These are phyloP conservation scores for Paxillus ammoniavirescens DNA, from an alignment of 768 basidiomycete species.

Conservation along the genomic window DNA sequence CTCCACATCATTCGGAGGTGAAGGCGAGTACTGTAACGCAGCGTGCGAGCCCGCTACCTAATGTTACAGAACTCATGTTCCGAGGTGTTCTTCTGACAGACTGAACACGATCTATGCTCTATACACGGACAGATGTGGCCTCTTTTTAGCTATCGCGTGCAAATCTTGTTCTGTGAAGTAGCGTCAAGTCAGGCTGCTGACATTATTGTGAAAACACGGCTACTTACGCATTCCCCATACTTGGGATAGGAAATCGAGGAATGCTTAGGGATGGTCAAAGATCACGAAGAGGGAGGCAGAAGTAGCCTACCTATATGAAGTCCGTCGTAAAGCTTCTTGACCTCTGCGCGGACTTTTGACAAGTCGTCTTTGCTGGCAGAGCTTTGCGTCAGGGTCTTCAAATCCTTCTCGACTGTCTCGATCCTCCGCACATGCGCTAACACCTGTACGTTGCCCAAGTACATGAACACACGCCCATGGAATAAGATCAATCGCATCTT, in stretches of 20 bases:
- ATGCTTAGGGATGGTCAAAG: conserved; percentile 46
- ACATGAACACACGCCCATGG: background rate
- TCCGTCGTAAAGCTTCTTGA: conserved; percentile 85
- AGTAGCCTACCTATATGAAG: conserved; percentile 66
- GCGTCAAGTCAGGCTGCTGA: background rate
- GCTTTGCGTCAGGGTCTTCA: conserved; percentile 67
- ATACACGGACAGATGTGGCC: conserved; percentile 57
- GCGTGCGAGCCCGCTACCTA: too few relatives aligned
- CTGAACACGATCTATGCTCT: conserved; percentile 12
- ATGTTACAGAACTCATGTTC: too few relatives aligned
- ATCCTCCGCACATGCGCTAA: conserved; percentile 81
- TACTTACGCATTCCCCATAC: conserved; percentile 87
- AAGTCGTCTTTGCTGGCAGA: conserved; percentile 81
- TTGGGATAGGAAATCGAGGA: conserved; percentile 75
- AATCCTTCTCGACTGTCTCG: conserved; percentile 86
- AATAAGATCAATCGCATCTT: conserved; percentile 46
- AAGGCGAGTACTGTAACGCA: too few relatives aligned
- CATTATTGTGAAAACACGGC: background rate
- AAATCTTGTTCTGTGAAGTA: conserved; percentile 68
- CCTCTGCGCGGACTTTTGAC: conserved; percentile 69
- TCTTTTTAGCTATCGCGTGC: conserved; percentile 72
- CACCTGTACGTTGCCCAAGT: conserved; percentile 44
- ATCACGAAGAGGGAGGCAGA: background rate
- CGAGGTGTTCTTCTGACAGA: too few relatives aligned
- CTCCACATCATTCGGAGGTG: too few relatives aligned